Evolutionary conservation across 257 asterid species (phyloP).

Genomic region (Linaria vulgaris): DNA sequence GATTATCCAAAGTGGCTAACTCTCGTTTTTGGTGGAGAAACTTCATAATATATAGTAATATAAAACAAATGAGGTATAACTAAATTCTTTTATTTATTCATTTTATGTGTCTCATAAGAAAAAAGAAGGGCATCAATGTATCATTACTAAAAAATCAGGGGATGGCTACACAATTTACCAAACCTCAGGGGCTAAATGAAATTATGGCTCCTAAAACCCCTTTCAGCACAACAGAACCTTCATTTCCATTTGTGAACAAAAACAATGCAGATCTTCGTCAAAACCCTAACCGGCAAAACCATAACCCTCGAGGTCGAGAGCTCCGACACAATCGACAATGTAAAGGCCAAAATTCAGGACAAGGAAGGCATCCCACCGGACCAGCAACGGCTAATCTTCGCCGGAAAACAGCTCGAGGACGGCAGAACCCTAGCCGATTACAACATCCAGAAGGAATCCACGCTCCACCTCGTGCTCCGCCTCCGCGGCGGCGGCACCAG

Average conservation of each 20-base stretch:
- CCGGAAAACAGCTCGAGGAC: constrained; percentile 37
- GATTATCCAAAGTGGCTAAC: too few relatives aligned
- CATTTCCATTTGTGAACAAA: background rate
- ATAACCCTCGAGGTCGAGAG: constrained; percentile 35
- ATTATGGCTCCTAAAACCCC: constrained; percentile 2
- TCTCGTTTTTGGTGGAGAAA: too few relatives aligned
- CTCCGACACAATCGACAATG: constrained; percentile 33
- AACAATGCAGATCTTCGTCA: constrained; percentile 35
- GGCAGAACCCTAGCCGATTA: constrained; percentile 35
- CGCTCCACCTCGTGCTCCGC: constrained; percentile 38
- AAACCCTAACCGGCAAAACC: constrained; percentile 38
- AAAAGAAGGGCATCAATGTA: too few relatives aligned
- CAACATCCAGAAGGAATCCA: constrained; percentile 39
- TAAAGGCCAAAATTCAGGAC: constrained; percentile 33
- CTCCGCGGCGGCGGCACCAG: constrained; percentile 40
- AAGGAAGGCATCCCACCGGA: constrained; percentile 36
- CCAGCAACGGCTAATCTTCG: constrained; percentile 36
- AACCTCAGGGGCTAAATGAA: background rate
- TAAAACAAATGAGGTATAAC: too few relatives aligned
- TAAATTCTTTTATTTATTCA: too few relatives aligned
- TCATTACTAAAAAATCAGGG: background rate
- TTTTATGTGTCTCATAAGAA: too few relatives aligned
- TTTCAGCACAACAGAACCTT: background rate
- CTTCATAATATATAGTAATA: too few relatives aligned
- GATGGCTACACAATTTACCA: background rate